phyloP scores from a whole-genome alignment of 495 filamentous ascomycete species.

The Penicillium canescens region DNA sequence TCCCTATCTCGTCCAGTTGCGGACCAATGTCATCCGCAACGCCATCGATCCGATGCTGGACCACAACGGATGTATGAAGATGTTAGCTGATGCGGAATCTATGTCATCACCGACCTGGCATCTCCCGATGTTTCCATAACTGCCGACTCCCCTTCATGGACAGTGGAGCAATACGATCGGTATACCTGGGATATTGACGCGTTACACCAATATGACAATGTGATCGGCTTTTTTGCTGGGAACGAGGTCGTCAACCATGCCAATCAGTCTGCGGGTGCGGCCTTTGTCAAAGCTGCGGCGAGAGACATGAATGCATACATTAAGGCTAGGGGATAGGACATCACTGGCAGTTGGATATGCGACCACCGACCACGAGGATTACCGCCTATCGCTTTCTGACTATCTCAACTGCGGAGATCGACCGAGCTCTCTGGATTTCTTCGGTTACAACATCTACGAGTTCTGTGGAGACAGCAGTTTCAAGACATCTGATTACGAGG shows the following conservation, averaged over 20 bases:
- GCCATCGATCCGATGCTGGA: slow-evolving; percentile 77
- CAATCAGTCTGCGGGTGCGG: slow-evolving; percentile 74
- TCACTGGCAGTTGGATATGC: slow-evolving; percentile 89
- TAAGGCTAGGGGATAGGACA: slow-evolving; percentile 64
- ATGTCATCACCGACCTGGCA: slow-evolving; percentile 85
- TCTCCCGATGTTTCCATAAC: slow-evolving; percentile 82
- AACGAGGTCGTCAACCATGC: slow-evolving; percentile 86
- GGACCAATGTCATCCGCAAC: slow-evolving; percentile 88
- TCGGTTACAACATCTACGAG: slow-evolving; percentile 97
- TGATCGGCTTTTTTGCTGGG: slow-evolving; percentile 91
- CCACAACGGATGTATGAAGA: slow-evolving; percentile 78
- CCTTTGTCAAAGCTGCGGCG: slow-evolving; percentile 92
- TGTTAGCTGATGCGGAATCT: slow-evolving; percentile 83
- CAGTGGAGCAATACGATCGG: slow-evolving; percentile 66
- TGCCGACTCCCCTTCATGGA: slow-evolving; percentile 74
- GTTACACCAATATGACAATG: slow-evolving; percentile 74
- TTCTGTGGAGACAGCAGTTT: slow-evolving; percentile 85
- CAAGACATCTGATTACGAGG: slow-evolving; percentile 69
- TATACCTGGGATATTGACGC: slow-evolving; percentile 82
- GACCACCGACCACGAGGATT: slow-evolving; percentile 80
- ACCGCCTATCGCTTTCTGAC: slow-evolving; percentile 72
- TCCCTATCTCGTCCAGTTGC: slow-evolving; percentile 68
- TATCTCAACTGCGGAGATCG: slow-evolving; percentile 86
- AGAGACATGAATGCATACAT: slow-evolving; percentile 93
- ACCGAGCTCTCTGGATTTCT: slow-evolving; percentile 78